phyloP scores from a whole-genome alignment of 2,329 filamentous ascomycete species.

The Colletotrichum phormii region DNA sequence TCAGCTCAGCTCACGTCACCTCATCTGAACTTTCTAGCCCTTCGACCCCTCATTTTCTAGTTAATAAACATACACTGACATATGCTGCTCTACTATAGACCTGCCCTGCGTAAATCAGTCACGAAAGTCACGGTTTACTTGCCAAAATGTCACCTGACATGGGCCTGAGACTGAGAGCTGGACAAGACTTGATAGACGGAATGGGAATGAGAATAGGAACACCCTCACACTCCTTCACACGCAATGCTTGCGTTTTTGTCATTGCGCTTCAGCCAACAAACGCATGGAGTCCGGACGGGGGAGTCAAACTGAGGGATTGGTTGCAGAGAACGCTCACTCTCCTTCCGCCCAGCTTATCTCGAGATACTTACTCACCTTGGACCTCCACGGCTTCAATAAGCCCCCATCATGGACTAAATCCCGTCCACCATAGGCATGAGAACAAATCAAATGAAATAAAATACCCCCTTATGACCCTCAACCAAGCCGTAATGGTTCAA shows the following conservation, averaged over 20 bases:
- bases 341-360: background rate
- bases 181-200: background rate
- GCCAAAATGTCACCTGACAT: background rate
- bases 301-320: background rate
- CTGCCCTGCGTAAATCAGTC: conserved; percentile 45
- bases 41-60: background rate
- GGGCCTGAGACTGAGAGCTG: background rate
- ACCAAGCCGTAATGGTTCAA: background rate
- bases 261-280: background rate
- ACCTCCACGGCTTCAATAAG: too few relatives aligned
- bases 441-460: conserved; percentile 15
- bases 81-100: conserved; percentile 38
- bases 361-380: background rate
- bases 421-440: background rate
- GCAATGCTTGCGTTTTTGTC: background rate
- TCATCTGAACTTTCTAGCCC: background rate
- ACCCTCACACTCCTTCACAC: conserved; percentile 27
- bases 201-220: conserved; percentile 2
- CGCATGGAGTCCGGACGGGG: conserved; percentile 15
- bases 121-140: background rate
- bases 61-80: background rate
- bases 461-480: background rate
- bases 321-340: background rate
- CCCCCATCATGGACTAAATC: background rate
- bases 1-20: background rate